Conservation (phyloP, 306 rosid species). For the Prunus mongolica region DNA sequence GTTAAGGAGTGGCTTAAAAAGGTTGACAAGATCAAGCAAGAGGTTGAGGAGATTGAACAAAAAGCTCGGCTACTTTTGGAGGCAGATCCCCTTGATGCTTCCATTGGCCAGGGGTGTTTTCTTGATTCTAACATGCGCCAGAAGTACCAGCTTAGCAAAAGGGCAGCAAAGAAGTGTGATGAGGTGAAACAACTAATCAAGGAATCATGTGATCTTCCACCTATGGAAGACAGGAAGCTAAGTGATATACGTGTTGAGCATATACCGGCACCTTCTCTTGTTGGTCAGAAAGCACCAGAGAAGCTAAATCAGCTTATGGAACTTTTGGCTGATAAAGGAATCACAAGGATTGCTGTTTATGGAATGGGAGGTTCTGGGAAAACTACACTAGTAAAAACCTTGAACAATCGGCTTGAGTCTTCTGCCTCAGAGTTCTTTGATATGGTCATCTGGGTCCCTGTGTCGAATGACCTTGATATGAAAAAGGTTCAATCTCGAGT, state of each 20-base stretch:
- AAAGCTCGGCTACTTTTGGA: background rate
- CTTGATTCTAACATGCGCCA: constrained; percentile 2
- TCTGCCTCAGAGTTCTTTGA: background rate
- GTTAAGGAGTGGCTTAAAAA: constrained; percentile 4
- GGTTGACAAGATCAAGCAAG: background rate
- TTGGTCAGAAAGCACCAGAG: constrained; percentile 8
- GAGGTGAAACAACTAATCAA: background rate
- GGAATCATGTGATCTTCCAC: background rate
- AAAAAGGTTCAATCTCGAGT: constrained; percentile 9
- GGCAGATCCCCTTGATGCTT: background rate
- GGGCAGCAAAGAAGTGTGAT: background rate
- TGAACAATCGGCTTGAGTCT: constrained; percentile 14
- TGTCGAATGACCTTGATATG: constrained; percentile 6
- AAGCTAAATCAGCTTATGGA: constrained; percentile 2
- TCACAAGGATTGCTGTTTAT: constrained; percentile 9
- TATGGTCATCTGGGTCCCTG: constrained; percentile 22
- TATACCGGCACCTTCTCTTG: constrained; percentile 17
- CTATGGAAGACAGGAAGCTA: background rate
- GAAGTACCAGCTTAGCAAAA: constrained; percentile 7
- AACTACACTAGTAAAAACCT: constrained; percentile 17
- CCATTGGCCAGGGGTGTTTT: background rate
- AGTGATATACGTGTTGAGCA: constrained; percentile 6
- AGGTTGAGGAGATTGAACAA: background rate
- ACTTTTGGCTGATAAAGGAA: background rate
- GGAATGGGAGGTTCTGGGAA: constrained; percentile 25